phyloP scores from a whole-genome alignment of 371 early-diverging fungal genomes.

The Lichtheimia corymbifera region DNA sequence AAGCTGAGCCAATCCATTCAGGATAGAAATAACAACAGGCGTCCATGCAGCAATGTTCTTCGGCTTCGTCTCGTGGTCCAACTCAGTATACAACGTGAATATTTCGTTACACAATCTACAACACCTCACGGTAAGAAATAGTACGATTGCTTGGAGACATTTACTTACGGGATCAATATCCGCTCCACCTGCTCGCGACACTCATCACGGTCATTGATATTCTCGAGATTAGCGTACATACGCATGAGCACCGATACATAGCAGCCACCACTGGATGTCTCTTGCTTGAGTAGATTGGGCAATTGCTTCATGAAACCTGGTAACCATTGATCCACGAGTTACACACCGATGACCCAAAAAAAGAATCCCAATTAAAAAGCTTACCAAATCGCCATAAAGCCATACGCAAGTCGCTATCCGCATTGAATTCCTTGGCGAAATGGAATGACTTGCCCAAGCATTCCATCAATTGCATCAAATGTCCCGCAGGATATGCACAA shows the following conservation, averaged over 20 bases:
- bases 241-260: constrained; percentile 53
- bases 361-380: background rate
- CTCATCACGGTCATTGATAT: constrained; percentile 49
- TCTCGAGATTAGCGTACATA: constrained; percentile 54
- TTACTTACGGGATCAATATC: constrained; percentile 55
- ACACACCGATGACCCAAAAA: background rate
- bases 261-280: constrained; percentile 57
- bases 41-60: constrained; percentile 60
- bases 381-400: constrained; percentile 72
- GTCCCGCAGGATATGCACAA: constrained; percentile 54
- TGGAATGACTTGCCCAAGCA: constrained; percentile 81
- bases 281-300: constrained; percentile 87
- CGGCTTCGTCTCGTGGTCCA: constrained; percentile 55
- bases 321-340: background rate
- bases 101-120: constrained; percentile 49
- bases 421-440: constrained; percentile 85
- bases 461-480: constrained; percentile 71
- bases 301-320: constrained; percentile 84
- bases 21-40: constrained; percentile 52
- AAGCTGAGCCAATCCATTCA: constrained; percentile 45
- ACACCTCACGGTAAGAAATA: background rate
- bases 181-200: constrained; percentile 48
- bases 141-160: no score
- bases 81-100: constrained; percentile 47
- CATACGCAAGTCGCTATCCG: constrained; percentile 76